Evolutionary conservation across 2,329 filamentous ascomycete genomes (phyloP), one percentile per base, ranked within the genome.

Genomic region (Cladosporium cucumerinum): DNA sequence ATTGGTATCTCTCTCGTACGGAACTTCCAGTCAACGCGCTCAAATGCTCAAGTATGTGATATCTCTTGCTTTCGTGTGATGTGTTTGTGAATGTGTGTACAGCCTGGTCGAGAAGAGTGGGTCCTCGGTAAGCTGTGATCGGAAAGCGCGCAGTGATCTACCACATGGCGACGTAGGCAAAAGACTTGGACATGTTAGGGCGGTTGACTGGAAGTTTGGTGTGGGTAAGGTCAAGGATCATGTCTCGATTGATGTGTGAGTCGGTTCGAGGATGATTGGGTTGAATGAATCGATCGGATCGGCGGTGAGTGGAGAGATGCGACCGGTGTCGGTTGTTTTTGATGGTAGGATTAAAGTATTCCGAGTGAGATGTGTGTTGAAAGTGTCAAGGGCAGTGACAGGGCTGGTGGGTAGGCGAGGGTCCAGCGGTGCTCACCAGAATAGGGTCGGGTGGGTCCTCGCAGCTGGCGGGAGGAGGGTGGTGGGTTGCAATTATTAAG

Each of bases 401-500:
- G 43, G 54, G 61, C 61, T 51, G 61, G 61, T 64, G 39, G 57
- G 46, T 62, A 54, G 59, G 59, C 30, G 48, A 39, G 21, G 48
- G 32, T 62, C 60, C 61, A 64, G 55, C 61, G 61, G 49, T 59
- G 61, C 61, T 64, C 61, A 64, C 61, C 61, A 64, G 60, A 62
- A 55, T 34, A 57, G 52, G 34, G 28, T 64, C 61, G 54, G 43
- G 54, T 64, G 61, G 61, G 61, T 64, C 61, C 61, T 64, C 61
- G 61, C 61, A 64, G 61, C 61, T 59, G 61, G 61, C 25, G 32
- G 60, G 49, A 26, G 59, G 32, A 62, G 36, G 48, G 28, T 16
- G n/a, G 43, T 28, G 43, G 16, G 34, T 25, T 28, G 49, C 14
- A 55, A 62, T 55, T 55, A 62, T 62, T 55, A 52, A 32, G 51